Evolutionary conservation across 2,329 filamentous ascomycete species (phyloP), one percentile per base, ranked within the genome.

Genomic region (Claviceps maximensis): DNA sequence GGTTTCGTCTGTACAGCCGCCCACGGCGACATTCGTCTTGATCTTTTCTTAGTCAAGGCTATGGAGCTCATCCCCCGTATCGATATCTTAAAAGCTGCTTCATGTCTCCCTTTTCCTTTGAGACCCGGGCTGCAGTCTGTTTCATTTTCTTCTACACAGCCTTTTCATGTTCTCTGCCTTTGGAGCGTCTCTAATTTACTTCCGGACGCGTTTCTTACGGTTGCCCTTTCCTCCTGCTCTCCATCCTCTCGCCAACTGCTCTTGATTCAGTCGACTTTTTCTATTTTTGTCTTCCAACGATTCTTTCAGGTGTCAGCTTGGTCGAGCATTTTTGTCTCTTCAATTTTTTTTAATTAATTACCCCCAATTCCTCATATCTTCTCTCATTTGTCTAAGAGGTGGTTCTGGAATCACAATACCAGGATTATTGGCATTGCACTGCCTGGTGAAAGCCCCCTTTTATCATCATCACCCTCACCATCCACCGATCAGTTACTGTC

Each of bases 111-210:
- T 57, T 52, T n/a, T n/a, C n/a, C 45, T 51, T 53, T 54, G 59
- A 55, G 55, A 54, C 55, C 59, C 65, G 63, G 63, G 47, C 48
- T 49, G n/a, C 46, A 44, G n/a, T 55, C 55, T 56, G 55, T 61
- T 54, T 58, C 46, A 49, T 52, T 47, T 52, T 52, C 23, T 50
- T 10, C 33, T 19, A 19, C 47, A 53, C 36, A 9, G n/a, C n/a
- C n/a, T 38, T 33, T 6, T 27, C 12, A 25, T n/a, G 17, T 17
- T 6, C 38, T 40, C n/a, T 49, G n/a, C 19, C 21, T 53, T 33
- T 15, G 21, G 21, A 29, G 27, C 21, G 29, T 25, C 19, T 13
- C 31, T 9, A 45, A 19, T 36, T 31, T 23, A n/a, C 29, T 38
- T 53, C 17, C 21, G 40, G 29, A 36, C 8, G 29, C 19, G n/a